Conservation (phyloP, 208 protist genomes). For the Histomonas meleagridis region DNA sequence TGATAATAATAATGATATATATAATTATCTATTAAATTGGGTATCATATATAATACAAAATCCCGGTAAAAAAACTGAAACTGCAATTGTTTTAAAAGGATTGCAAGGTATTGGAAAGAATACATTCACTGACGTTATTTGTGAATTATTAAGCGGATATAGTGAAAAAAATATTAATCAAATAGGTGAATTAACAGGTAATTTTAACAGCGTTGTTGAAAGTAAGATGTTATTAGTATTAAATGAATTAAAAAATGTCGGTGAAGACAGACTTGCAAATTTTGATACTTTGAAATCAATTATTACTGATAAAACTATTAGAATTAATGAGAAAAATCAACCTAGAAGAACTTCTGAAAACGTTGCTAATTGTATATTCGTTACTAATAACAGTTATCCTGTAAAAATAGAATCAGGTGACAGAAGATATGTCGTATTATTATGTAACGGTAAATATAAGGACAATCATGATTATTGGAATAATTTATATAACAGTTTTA, state of each 20-base stretch:
- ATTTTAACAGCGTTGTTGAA: neutral
- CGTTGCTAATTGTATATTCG: neutral
- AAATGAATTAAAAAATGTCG: neutral
- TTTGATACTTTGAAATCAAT: neutral
- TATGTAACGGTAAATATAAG: slow-evolving; percentile 9
- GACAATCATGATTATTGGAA: neutral
- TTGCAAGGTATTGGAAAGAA: neutral
- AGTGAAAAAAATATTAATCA: neutral
- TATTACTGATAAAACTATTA: neutral
- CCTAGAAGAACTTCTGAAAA: neutral
- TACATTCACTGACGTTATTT: neutral
- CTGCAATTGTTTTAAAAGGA: neutral
- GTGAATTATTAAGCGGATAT: neutral
- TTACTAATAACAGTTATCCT: neutral
- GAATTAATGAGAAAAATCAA: neutral
- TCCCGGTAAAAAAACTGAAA: neutral
- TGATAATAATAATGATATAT: neutral
- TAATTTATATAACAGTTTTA: neutral
- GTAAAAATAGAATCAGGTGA: neutral
- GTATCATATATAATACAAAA: neutral
- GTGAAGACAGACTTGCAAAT: neutral
- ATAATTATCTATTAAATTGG: neutral
- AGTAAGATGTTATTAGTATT: neutral
- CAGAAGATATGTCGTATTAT: neutral
- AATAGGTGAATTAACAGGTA: neutral